A percentile compares a stretch with the other conserved stretches of the same genome.
These are phyloP conservation scores for Hevea brasiliensis DNA, from an alignment of 345 rosid genomes.

Conservation along the genomic window DNA sequence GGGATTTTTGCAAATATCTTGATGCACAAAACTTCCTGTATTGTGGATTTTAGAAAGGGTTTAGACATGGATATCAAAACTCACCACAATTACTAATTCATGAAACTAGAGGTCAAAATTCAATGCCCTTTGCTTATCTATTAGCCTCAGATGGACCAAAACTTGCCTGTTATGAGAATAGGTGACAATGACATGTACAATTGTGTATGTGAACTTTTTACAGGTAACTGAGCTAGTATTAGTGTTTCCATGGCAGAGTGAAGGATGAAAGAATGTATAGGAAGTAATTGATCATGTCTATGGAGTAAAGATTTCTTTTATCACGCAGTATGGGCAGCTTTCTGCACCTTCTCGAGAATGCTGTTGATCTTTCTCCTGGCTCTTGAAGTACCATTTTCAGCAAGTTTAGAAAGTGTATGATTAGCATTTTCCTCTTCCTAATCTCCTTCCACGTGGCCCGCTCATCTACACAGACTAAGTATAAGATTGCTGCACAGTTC, in stretches of 20 bases:
- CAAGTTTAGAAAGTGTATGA: constrained; percentile 45
- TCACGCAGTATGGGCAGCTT: constrained; percentile 26
- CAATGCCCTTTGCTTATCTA: constrained; percentile 4
- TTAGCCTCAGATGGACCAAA: constrained; percentile 20
- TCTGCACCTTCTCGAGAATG: constrained; percentile 39
- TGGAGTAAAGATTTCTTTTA: background rate
- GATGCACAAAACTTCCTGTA: background rate
- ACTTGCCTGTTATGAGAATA: constrained; percentile 13
- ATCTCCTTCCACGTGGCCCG: constrained; percentile 24
- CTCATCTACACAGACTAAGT: constrained; percentile 37
- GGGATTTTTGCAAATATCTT: background rate
- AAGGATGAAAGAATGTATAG: constrained; percentile 11
- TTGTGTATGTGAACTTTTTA: background rate
- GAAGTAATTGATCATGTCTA: background rate
- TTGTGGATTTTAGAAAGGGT: too few relatives aligned
- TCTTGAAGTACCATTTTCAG: constrained; percentile 42
- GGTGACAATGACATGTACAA: background rate
- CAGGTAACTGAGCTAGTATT: constrained; percentile 15
- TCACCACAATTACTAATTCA: background rate
- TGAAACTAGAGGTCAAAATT: constrained; percentile 1
- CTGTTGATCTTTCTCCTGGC: constrained; percentile 53
- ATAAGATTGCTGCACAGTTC: constrained; percentile 48
- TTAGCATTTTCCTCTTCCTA: constrained; percentile 36
- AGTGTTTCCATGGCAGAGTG: background rate
- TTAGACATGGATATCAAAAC: background rate